Percentiles rank a stretch among this genome's conserved stretches.
Evolutionary conservation across 257 asterid species (phyloP).

Genomic region (Knoxia roxburghii): DNA sequence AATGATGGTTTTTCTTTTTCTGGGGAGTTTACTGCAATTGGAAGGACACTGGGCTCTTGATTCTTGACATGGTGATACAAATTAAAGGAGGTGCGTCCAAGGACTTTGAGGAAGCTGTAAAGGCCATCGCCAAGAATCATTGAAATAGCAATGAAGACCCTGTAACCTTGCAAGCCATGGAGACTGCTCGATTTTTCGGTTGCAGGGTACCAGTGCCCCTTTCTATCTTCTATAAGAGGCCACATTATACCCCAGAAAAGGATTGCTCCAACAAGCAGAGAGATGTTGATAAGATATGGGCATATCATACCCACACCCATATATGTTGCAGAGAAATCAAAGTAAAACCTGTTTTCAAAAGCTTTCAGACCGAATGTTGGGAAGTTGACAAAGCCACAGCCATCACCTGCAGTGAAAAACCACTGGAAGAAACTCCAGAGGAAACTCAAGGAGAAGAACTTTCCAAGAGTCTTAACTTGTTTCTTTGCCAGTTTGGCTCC

Average conservation of each 20-base stretch:
- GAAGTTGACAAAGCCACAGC: slow-evolving; percentile 68
- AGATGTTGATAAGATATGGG: slow-evolving; percentile 74
- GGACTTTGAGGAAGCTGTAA: slow-evolving; percentile 72
- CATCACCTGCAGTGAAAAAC: slow-evolving; percentile 85
- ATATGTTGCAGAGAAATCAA: slow-evolving; percentile 89
- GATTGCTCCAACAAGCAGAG: slow-evolving; percentile 81
- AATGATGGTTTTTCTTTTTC: slow-evolving; percentile 13
- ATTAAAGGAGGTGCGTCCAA: slow-evolving; percentile 59
- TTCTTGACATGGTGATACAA: slow-evolving; percentile 49
- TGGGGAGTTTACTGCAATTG: slow-evolving; percentile 31
- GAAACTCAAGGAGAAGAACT: slow-evolving; percentile 88
- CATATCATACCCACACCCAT: slow-evolving; percentile 99
- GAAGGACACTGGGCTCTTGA: slow-evolving; percentile 39
- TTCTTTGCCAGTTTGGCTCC: slow-evolving; percentile 96
- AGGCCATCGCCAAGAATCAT: slow-evolving; percentile 97
- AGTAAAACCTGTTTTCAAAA: slow-evolving; percentile 65
- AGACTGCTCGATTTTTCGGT: slow-evolving; percentile 34
- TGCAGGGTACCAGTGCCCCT: slow-evolving; percentile 79
- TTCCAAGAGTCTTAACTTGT: slow-evolving; percentile 78
- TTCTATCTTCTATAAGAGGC: slow-evolving; percentile 64
- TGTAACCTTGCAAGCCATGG: slow-evolving; percentile 89
- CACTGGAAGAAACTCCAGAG: slow-evolving; percentile 96
- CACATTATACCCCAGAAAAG: slow-evolving; percentile 97
- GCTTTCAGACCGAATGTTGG: slow-evolving; percentile 95
- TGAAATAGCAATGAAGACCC: slow-evolving; percentile 85